These are phyloP conservation scores for Chloropicon primus DNA, from an alignment of 139 green algal species.

Conservation along the genomic window DNA sequence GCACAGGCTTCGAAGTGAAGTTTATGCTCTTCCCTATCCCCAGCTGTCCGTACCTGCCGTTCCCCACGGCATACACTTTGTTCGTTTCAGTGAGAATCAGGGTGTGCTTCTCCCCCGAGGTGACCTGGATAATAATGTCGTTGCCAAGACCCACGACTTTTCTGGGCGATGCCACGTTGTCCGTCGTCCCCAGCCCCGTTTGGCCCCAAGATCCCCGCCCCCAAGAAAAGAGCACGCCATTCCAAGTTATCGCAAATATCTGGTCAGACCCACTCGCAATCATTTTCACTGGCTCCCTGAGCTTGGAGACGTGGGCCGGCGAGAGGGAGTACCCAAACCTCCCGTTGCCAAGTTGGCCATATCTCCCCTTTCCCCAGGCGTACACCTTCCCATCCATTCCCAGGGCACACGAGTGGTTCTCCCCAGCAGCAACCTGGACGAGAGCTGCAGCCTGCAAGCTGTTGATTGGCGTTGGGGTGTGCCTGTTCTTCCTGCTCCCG, in stretches of 20 bases:
- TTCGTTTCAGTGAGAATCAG: constrained; percentile 25
- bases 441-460: constrained; percentile 24
- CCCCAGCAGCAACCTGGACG: constrained; percentile 43
- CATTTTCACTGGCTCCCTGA: constrained; percentile 6
- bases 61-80: constrained; percentile 35
- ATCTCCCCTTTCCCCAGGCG: constrained; percentile 57
- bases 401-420: constrained; percentile 56
- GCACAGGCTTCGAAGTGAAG: constrained; percentile 1
- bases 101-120: constrained; percentile 40
- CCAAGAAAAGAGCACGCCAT: constrained; percentile 38
- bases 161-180: constrained; percentile 29
- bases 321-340: constrained; percentile 12
- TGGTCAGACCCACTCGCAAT: constrained; percentile 49
- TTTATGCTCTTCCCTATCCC: constrained; percentile 12
- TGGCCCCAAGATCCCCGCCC: constrained; percentile 46
- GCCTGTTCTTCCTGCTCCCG: constrained; percentile 15
- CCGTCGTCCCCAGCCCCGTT: constrained; percentile 35
- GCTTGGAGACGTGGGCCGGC: neutral
- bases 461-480: constrained; percentile 18
- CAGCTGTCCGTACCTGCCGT: constrained; percentile 34
- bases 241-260: constrained; percentile 28
- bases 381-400: constrained; percentile 37
- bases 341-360: constrained; percentile 54
- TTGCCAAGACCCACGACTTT: constrained; percentile 19
- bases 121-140: constrained; percentile 34